A percentile compares a stretch with the other conserved stretches of the same genome.
Evolutionary conservation across 2,329 filamentous ascomycete genomes (phyloP).

Genomic region (Cercospora janseana): DNA sequence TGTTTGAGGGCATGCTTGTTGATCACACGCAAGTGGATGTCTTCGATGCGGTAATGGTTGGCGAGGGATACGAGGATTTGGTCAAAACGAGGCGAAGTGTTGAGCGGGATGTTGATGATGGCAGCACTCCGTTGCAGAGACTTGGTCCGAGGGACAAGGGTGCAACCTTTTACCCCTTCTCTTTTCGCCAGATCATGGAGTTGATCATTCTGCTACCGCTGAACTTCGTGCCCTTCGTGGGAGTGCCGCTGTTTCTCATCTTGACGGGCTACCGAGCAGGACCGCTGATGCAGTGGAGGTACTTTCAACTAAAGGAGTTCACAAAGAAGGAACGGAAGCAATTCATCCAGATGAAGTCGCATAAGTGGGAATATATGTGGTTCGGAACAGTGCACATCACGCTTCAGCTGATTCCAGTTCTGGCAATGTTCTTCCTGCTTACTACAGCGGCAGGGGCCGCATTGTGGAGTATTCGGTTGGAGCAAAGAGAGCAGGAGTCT

Average conservation of each 20-base stretch:
- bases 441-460: constrained; percentile 83
- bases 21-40: constrained; percentile 75
- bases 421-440: constrained; percentile 92
- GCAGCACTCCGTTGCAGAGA: constrained; percentile 71
- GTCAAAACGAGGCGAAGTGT: constrained; percentile 58
- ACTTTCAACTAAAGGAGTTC: constrained; percentile 77
- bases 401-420: constrained; percentile 79
- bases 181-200: constrained; percentile 83
- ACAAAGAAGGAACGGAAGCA: constrained; percentile 69
- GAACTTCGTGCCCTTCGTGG: constrained; percentile 81
- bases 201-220: constrained; percentile 67
- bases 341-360: constrained; percentile 61
- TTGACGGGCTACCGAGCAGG: constrained; percentile 85
- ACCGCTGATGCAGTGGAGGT: constrained; percentile 86
- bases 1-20: constrained; percentile 54
- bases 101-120: constrained; percentile 67
- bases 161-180: constrained; percentile 84
- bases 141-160: constrained; percentile 76
- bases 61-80: constrained; percentile 67
- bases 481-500: constrained; percentile 50
- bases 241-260: constrained; percentile 80
- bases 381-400: constrained; percentile 84
- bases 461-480: constrained; percentile 78
- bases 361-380: constrained; percentile 84
- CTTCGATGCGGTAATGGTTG: constrained; percentile 79